Conservation (phyloP, 805 yeast genomes). For the Isabelozyma gotoi region DNA sequence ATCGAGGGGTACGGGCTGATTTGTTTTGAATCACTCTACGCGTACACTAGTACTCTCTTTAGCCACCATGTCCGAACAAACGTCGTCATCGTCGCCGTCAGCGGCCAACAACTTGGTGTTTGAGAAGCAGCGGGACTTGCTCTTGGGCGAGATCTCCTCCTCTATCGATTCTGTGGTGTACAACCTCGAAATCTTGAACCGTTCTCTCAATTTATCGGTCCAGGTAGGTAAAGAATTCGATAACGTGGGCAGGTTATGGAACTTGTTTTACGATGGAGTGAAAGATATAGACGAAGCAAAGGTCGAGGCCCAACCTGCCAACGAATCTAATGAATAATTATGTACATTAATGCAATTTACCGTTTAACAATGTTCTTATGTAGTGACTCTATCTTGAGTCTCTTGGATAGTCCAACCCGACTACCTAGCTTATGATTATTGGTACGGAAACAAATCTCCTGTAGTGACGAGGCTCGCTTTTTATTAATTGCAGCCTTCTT, state of each 20-base stretch:
- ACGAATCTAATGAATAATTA: neutral
- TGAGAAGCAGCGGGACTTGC: conserved; percentile 57
- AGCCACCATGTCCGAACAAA: neutral
- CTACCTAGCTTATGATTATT: conserved; percentile 7
- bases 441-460: conserved; percentile 13
- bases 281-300: conserved; percentile 9
- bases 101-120: conserved; percentile 21
- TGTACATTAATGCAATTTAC: neutral
- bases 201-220: conserved; percentile 64
- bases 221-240: conserved; percentile 79
- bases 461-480: conserved; percentile 10
- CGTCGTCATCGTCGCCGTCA: neutral
- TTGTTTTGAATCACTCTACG: neutral
- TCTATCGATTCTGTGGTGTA: conserved; percentile 65
- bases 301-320: neutral
- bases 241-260: conserved; percentile 69
- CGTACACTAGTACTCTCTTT: neutral
- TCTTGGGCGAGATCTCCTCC: conserved; percentile 55
- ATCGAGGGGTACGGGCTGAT: too few relatives aligned
- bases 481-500: neutral
- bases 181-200: conserved; percentile 62
- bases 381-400: conserved; percentile 21
- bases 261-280: conserved; percentile 58
- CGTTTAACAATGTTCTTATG: conserved; percentile 10
- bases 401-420: conserved; percentile 27